These are phyloP conservation scores for Xylaria sp. DNA, from an alignment of 2,329 filamentous ascomycete species.

Conservation along the genomic window DNA sequence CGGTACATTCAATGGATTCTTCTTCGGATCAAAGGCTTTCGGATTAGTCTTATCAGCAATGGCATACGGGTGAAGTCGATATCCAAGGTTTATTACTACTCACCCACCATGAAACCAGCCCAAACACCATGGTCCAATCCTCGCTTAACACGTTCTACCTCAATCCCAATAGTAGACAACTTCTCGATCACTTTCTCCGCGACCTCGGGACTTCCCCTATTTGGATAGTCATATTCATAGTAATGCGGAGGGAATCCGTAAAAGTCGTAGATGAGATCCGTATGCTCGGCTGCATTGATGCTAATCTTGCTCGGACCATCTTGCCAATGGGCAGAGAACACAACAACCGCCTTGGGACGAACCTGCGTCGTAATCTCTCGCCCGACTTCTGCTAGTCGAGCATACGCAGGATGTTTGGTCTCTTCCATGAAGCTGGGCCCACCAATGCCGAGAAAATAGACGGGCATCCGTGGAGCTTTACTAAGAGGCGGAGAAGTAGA, in stretches of 20 bases:
- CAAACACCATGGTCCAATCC: slow-evolving; percentile 74
- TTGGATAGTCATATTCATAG: slow-evolving; percentile 67
- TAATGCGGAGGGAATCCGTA: slow-evolving; percentile 70
- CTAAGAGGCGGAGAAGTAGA: neutral
- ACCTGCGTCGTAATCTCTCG: slow-evolving; percentile 68
- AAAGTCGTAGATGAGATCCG: slow-evolving; percentile 70
- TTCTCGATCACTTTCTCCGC: slow-evolving; percentile 61
- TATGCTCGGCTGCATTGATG: slow-evolving; percentile 65
- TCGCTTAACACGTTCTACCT: slow-evolving; percentile 62
- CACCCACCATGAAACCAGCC: slow-evolving; percentile 60
- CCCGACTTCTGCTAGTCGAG: slow-evolving; percentile 62
- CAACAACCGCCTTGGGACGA: slow-evolving; percentile 70
- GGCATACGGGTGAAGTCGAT: neutral
- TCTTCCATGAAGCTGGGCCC: slow-evolving; percentile 68
- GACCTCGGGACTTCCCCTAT: slow-evolving; percentile 65
- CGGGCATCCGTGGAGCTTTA: slow-evolving; percentile 30
- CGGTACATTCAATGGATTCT: slow-evolving; percentile 63
- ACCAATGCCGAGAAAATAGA: slow-evolving; percentile 45
- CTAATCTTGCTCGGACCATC: slow-evolving; percentile 59
- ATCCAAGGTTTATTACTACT: slow-evolving; percentile 16
- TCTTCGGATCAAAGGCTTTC: slow-evolving; percentile 60
- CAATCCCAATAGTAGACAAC: slow-evolving; percentile 60
- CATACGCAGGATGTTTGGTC: slow-evolving; percentile 66
- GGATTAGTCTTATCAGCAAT: neutral
- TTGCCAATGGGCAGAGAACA: slow-evolving; percentile 75